Evolutionary conservation across 352 stramenopile species (phyloP), one percentile per base, ranked within the genome.

Genomic region (Aphanomyces cochlioides): DNA sequence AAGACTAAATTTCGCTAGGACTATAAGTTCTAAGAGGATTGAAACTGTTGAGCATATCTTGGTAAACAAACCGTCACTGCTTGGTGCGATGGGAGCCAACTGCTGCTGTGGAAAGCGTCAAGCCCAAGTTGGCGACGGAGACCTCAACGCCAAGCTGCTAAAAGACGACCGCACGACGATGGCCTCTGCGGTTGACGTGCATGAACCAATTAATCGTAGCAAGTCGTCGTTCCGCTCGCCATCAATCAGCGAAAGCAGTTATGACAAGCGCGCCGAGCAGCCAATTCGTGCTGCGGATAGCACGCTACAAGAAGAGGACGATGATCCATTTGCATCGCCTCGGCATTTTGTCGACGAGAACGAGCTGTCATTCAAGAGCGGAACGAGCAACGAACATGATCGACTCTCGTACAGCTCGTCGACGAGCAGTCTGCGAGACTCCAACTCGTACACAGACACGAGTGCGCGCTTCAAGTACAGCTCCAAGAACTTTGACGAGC

Each of bases 341-440:
- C 65, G 63, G 19, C 65, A 76, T 37, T 78, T 78, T 74, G 74
- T 74, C n/a, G 70, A 78, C 4, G 74, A 78, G 17, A 6, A 41
- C 7, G 57, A 74, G 7, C 58, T 68, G 10, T 65, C 60, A 34
- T 60, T 67, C 37, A 65, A 61, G 54, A 61, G 45, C 28, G 59
- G 60, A 5, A 67, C 59, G 21, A 66, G 58, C 54, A n/a, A 65
- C 4, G 67, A 74, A 21, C 54, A 61, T 37, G 61, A 57, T 7
- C 48, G 70, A 15, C 53, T 39, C 39, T 67, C 69, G 54, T 75
- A 72, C 39, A 56, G 65, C 39, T 78, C 73, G 41, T 65, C 59
- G 5, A 64, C 74, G 64, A 59, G 54, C 34, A 74, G 65, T 47
- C 72, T 78, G 17, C 28, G 47, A 48, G 36, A 69, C 7, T 19